phyloP scores from a whole-genome alignment of 129 eudicot genomes.

The Cynara cardunculus region DNA sequence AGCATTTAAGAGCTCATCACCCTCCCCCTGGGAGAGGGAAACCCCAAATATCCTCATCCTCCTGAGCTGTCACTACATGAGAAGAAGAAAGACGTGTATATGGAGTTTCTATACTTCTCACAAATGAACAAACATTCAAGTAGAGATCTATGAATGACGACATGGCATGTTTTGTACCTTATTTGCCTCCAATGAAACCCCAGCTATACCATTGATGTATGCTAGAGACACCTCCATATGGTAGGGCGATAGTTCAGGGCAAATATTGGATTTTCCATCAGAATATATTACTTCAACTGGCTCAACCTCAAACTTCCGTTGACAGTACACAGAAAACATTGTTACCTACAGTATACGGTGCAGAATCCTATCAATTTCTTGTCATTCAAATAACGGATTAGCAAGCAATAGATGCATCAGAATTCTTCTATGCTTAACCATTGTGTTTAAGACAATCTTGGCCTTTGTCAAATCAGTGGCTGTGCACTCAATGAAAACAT shows the following conservation, averaged over 20 bases:
- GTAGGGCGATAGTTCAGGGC: slow-evolving; percentile 75
- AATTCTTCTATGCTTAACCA: slow-evolving; percentile 42
- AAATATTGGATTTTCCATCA: slow-evolving; percentile 62
- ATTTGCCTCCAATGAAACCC: slow-evolving; percentile 67
- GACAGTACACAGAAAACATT: slow-evolving; percentile 88
- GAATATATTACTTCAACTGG: slow-evolving; percentile 78
- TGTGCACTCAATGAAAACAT: slow-evolving; percentile 94
- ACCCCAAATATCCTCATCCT: not conserved
- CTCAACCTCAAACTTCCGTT: slow-evolving; percentile 86
- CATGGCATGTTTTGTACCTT: slow-evolving; percentile 43
- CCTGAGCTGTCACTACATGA: not conserved
- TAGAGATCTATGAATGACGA: not conserved
- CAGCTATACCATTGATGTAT: slow-evolving; percentile 61
- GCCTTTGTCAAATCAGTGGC: slow-evolving; percentile 98
- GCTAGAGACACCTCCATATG: slow-evolving; percentile 77
- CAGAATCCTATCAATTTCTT: slow-evolving; percentile 7
- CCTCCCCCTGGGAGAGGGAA: not conserved
- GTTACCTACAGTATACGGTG: slow-evolving; percentile 60
- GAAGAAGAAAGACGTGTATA: not conserved
- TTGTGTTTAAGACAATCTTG: slow-evolving; percentile 87
- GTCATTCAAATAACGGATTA: not conserved
- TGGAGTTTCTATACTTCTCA: not conserved
- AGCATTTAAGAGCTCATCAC: not conserved
- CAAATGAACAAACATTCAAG: not conserved
- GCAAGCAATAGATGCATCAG: not conserved